Conservation (phyloP, 768 basidiomycete species). For the Candolleomyces efflorescens region DNA sequence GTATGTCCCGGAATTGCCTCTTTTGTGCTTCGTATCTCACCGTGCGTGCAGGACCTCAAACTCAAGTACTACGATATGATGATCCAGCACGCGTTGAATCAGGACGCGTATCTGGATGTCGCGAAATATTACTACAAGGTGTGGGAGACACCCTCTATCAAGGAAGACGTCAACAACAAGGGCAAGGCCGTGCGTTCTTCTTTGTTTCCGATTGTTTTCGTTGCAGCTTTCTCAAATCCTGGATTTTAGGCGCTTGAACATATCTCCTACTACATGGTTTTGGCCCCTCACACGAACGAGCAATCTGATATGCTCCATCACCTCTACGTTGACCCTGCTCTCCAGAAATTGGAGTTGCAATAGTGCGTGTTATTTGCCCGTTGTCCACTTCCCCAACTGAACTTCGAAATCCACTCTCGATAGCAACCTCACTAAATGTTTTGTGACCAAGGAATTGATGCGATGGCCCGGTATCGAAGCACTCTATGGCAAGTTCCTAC, state of each 20-base stretch:
- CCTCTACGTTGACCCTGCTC: slow-evolving; percentile 71
- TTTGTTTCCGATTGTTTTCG: not conserved
- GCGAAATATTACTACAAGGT: slow-evolving; percentile 95
- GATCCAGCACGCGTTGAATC: slow-evolving; percentile 90
- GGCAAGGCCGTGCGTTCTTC: slow-evolving; percentile 57
- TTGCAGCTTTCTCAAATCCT: slow-evolving; percentile 7
- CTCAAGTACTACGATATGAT: slow-evolving; percentile 94
- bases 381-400: slow-evolving; percentile 12
- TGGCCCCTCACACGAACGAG: slow-evolving; percentile 94
- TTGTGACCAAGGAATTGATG: slow-evolving; percentile 90
- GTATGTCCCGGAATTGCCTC: slow-evolving; percentile 33
- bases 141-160: slow-evolving; percentile 95
- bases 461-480: slow-evolving; percentile 92
- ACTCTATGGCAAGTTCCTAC: slow-evolving; percentile 82
- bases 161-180: slow-evolving; percentile 71
- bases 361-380: slow-evolving; percentile 47
- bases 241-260: slow-evolving; percentile 77
- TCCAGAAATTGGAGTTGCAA: slow-evolving; percentile 79
- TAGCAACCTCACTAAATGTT: slow-evolving; percentile 92
- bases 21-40: slow-evolving; percentile 1
- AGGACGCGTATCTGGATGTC: slow-evolving; percentile 84
- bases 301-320: slow-evolving; percentile 96
- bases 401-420: too few species aligned
- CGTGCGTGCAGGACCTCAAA: slow-evolving; percentile 73
- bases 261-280: slow-evolving; percentile 90